Percentiles rank a stretch among this genome's conserved stretches.
Evolutionary conservation across 192 early-diverging fungal species (phyloP).

Genomic region (Rhizoclosmatium sp.): DNA sequence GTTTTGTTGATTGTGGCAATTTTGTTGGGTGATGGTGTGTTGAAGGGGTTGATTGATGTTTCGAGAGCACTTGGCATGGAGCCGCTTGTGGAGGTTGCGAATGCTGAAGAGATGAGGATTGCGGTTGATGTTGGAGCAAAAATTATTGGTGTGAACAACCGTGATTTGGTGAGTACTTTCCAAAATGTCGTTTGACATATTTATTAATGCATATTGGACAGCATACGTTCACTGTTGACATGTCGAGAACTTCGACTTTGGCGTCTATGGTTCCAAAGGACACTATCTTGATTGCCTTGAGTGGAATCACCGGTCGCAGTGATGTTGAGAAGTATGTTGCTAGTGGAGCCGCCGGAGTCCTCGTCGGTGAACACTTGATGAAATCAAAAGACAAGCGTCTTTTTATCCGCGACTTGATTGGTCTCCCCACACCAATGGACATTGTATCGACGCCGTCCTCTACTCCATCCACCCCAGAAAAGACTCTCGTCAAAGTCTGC

Average conservation of each 20-base stretch:
- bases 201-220: not conserved
- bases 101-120: slow-evolving; percentile 83
- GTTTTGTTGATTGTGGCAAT: slow-evolving; percentile 97
- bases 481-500: slow-evolving; percentile 85
- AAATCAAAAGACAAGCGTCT: slow-evolving; percentile 72
- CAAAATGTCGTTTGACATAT: not conserved
- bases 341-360: slow-evolving; percentile 79
- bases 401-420: slow-evolving; percentile 80
- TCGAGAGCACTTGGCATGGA: slow-evolving; percentile 89
- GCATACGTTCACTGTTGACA: slow-evolving; percentile 87
- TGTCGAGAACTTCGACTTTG: slow-evolving; percentile 80
- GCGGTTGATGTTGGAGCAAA: slow-evolving; percentile 83
- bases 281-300: slow-evolving; percentile 84
- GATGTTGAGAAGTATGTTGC: slow-evolving; percentile 83
- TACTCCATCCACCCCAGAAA: not conserved
- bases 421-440: slow-evolving; percentile 35
- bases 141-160: slow-evolving; percentile 98
- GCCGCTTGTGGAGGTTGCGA: slow-evolving; percentile 98
- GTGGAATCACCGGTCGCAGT: slow-evolving; percentile 82
- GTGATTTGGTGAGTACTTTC: slow-evolving; percentile 83
- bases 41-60: slow-evolving; percentile 76
- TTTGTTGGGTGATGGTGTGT: slow-evolving; percentile 67
- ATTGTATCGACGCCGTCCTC: not conserved
- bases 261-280: slow-evolving; percentile 78
- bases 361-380: slow-evolving; percentile 98